Percentiles rank a stretch among this genome's conserved stretches.
Conservation (phyloP, 306 rosid genomes). For the Astragalus glycyphyllos region DNA sequence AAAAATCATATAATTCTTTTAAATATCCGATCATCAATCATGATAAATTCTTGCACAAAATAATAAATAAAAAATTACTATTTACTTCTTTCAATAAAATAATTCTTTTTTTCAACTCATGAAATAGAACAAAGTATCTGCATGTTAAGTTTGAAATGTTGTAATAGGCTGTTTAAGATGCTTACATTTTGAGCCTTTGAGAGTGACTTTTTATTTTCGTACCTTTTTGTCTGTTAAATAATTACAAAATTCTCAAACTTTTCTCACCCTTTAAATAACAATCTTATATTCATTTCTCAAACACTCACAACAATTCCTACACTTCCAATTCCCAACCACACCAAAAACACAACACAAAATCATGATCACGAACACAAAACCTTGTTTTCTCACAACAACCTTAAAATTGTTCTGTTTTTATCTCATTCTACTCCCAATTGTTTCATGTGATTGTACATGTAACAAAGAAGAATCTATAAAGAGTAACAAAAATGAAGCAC, state of each 20-base stretch:
- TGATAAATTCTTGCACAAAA: not conserved
- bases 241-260: not conserved
- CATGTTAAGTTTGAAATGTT: slow-evolving; percentile 5
- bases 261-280: slow-evolving; percentile 23
- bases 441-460: slow-evolving; percentile 45
- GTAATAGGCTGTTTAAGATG: slow-evolving; percentile 44
- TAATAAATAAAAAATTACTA: not conserved
- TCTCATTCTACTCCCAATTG: slow-evolving; percentile 46
- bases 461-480: slow-evolving; percentile 26
- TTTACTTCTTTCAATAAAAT: not conserved
- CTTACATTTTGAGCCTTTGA: slow-evolving; percentile 51
- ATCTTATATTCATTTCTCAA: slow-evolving; percentile 8
- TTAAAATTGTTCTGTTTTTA: slow-evolving; percentile 32
- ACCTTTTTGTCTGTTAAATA: slow-evolving; percentile 27
- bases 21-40: not conserved
- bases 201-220: slow-evolving; percentile 47
- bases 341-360: not conserved
- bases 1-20: no score
- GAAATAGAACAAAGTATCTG: not conserved
- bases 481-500: slow-evolving; percentile 35
- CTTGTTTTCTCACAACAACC: slow-evolving; percentile 40
- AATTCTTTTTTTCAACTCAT: not conserved
- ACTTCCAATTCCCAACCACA: slow-evolving; percentile 2
- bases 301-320: slow-evolving; percentile 6
- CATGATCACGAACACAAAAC: slow-evolving; percentile 16